phyloP scores from a whole-genome alignment of 2,329 filamentous ascomycete genomes.

The Aureobasidium pullulans region DNA sequence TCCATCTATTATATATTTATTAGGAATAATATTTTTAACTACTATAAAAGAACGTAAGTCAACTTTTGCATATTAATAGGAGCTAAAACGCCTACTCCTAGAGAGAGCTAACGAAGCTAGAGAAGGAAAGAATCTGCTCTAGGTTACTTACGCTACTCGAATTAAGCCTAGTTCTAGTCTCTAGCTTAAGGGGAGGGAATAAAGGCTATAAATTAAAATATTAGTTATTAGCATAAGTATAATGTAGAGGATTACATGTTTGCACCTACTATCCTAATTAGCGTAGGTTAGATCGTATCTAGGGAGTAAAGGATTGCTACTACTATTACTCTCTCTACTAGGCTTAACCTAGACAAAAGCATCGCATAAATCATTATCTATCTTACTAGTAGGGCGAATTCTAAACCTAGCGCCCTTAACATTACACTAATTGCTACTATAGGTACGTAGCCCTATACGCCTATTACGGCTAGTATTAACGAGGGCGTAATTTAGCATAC shows the following conservation, averaged over 20 bases:
- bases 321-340: conserved; percentile 45
- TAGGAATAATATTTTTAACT: conserved; percentile 1
- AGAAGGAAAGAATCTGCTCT: conserved; percentile 1
- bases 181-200: neutral
- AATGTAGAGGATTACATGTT: conserved; percentile 2
- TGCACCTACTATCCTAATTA: neutral
- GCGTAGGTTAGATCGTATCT: conserved; percentile 4
- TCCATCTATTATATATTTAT: neutral
- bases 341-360: conserved; percentile 67
- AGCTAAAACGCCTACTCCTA: neutral
- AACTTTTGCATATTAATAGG: neutral
- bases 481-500: conserved; percentile 6
- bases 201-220: neutral
- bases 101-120: conserved; percentile 1
- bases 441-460: conserved; percentile 1
- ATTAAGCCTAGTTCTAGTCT: conserved; percentile 2
- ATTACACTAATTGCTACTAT: conserved; percentile 13
- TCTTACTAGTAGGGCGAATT: conserved; percentile 53
- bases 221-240: neutral
- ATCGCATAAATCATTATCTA: conserved; percentile 54
- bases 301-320: conserved; percentile 18
- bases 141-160: conserved; percentile 7
- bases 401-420: conserved; percentile 51
- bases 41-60: neutral
- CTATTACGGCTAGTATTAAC: conserved; percentile 7